These are phyloP conservation scores for Hibiscus syriacus DNA, from an alignment of 345 rosid genomes.

Conservation along the genomic window DNA sequence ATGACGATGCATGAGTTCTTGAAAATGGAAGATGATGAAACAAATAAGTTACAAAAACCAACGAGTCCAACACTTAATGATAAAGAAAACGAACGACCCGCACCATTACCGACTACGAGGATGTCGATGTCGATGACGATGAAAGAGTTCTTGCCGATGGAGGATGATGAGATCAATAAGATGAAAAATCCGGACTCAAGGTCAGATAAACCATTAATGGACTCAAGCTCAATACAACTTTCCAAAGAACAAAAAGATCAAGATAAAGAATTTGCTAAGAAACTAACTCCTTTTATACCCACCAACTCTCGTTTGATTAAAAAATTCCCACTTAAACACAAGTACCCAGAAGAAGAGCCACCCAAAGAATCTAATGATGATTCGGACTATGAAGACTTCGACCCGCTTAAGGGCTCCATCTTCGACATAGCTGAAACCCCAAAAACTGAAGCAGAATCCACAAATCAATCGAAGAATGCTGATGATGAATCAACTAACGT, in stretches of 20 bases:
- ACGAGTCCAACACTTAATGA: too few species aligned
- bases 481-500: constrained; percentile 31
- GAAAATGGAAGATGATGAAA: too few species aligned
- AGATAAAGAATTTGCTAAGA: constrained; percentile 23
- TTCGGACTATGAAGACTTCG: constrained; percentile 17
- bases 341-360: constrained; percentile 23
- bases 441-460: neutral
- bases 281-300: constrained; percentile 23
- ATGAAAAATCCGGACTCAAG: neutral
- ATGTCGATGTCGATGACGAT: neutral
- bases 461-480: constrained; percentile 18
- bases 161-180: neutral
- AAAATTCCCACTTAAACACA: constrained; percentile 28
- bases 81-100: too few species aligned
- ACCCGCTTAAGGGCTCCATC: constrained; percentile 67
- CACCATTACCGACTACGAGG: too few species aligned
- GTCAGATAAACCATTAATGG: too few species aligned
- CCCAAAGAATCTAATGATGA: constrained; percentile 8
- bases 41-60: too few species aligned
- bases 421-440: constrained; percentile 61
- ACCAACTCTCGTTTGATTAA: constrained; percentile 47
- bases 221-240: neutral
- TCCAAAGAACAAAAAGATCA: neutral
- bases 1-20: too few species aligned
- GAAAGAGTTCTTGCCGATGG: neutral